phyloP scores from a whole-genome alignment of 1,284 basidiomycete genomes.

The Phellopilus nigrolimitatus region DNA sequence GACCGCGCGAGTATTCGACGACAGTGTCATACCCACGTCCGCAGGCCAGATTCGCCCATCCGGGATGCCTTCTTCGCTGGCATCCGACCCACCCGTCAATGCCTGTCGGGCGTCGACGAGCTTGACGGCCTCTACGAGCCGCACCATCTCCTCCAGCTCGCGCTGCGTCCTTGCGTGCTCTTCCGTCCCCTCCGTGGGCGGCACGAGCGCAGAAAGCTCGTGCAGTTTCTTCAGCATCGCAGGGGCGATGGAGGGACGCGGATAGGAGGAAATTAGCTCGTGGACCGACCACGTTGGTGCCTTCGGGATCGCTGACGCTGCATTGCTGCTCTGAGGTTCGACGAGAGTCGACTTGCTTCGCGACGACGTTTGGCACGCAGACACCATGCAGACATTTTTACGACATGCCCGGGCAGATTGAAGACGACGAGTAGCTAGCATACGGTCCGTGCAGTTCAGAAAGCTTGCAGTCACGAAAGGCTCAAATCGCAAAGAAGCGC shows the following conservation, averaged over 20 bases:
- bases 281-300: slow-evolving; percentile 73
- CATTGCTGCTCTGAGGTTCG: slow-evolving; percentile 33
- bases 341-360: slow-evolving; percentile 1
- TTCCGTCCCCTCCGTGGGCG: slow-evolving; percentile 50
- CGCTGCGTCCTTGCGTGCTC: slow-evolving; percentile 45
- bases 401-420: no score
- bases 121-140: slow-evolving; percentile 73
- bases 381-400: no score
- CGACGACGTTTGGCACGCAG: no score
- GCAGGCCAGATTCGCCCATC: slow-evolving; percentile 44
- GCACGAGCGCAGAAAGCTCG: slow-evolving; percentile 61
- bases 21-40: slow-evolving; percentile 33
- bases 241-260: slow-evolving; percentile 54
- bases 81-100: slow-evolving; percentile 18
- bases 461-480: no score
- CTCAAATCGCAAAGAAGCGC: no score
- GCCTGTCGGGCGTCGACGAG: slow-evolving; percentile 41
- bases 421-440: background rate
- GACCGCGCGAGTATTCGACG: slow-evolving; percentile 16
- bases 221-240: slow-evolving; percentile 57
- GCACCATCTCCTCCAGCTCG: slow-evolving; percentile 65
- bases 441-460: no score
- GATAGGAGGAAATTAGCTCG: slow-evolving; percentile 68
- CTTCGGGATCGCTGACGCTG: slow-evolving; percentile 56
- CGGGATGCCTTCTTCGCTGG: slow-evolving; percentile 28